Evolutionary conservation across 331 rosid genomes (phyloP).

Genomic region (Ulmus americana): DNA sequence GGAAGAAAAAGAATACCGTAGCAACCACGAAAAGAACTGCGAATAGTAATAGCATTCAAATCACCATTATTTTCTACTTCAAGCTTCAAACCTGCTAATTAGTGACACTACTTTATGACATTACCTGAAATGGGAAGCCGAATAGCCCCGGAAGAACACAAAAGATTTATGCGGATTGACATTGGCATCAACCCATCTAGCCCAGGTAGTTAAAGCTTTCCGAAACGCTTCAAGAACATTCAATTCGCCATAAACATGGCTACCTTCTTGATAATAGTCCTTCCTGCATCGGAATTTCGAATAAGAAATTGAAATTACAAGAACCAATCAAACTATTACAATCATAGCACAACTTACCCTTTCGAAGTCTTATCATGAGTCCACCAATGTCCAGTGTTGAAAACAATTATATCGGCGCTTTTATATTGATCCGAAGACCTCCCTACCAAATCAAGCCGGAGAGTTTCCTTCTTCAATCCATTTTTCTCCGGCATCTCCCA

Average conservation of each 20-base stretch:
- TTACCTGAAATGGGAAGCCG: slow-evolving; percentile 93
- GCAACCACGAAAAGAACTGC: too few species aligned
- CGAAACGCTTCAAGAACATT: slow-evolving; percentile 89
- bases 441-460: slow-evolving; percentile 85
- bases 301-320: not conserved
- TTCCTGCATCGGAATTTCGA: slow-evolving; percentile 35
- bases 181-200: slow-evolving; percentile 79
- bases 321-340: not conserved
- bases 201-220: slow-evolving; percentile 88
- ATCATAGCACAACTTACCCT: slow-evolving; percentile 44
- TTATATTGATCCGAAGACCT: slow-evolving; percentile 55
- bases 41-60: too few species aligned
- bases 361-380: slow-evolving; percentile 87
- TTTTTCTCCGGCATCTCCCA: slow-evolving; percentile 65
- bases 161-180: slow-evolving; percentile 59
- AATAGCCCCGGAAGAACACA: slow-evolving; percentile 82
- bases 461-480: slow-evolving; percentile 75
- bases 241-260: slow-evolving; percentile 67
- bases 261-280: slow-evolving; percentile 97
- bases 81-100: too few species aligned
- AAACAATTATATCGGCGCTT: slow-evolving; percentile 70
- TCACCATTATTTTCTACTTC: too few species aligned
- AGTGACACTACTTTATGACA: too few species aligned
- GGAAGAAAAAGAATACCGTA: too few species aligned
- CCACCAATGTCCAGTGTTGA: slow-evolving; percentile 99